These are phyloP conservation scores for Plasmodium ovale DNA, from an alignment of 169 alveolate species.

Conservation along the genomic window DNA sequence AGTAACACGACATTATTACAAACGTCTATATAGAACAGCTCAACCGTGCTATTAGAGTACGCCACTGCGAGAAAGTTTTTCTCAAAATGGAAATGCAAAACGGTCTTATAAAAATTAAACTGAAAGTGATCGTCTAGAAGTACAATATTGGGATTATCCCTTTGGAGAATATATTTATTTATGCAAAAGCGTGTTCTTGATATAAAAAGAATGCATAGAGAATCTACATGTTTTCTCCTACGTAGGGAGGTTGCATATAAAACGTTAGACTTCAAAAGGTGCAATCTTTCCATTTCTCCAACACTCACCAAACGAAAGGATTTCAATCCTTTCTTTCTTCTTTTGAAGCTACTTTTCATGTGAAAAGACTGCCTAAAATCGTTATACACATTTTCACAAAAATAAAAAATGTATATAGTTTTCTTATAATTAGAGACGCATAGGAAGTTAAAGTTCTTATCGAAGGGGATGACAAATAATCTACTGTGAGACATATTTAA, in stretches of 20 bases:
- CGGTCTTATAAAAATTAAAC: not conserved
- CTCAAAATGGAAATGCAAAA: constrained; percentile 11
- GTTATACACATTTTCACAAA: not conserved
- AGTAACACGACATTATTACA: constrained; percentile 1
- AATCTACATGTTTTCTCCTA: not conserved
- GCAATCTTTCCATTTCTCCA: too few species aligned
- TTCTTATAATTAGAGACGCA: constrained; percentile 33
- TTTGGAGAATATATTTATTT: constrained; percentile 8
- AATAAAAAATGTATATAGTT: constrained; percentile 14
- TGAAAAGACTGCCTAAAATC: not conserved
- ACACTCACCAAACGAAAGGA: not conserved
- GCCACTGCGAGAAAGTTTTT: constrained; percentile 19
- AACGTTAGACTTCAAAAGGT: too few species aligned
- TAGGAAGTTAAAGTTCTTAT: constrained; percentile 30
- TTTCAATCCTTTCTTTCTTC: not conserved
- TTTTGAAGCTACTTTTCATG: not conserved
- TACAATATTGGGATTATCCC: not conserved
- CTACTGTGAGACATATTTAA: not conserved
- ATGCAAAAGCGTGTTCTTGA: constrained; percentile 1
- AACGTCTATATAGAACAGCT: constrained; percentile 34
- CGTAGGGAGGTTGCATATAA: too few species aligned
- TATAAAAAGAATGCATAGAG: constrained; percentile 7
- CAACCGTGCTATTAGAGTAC: constrained; percentile 1
- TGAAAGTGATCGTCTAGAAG: not conserved
- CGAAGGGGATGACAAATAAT: constrained; percentile 11